phyloP scores from a whole-genome alignment of 2,329 filamentous ascomycete genomes.

The Aspergillus neoniger region DNA sequence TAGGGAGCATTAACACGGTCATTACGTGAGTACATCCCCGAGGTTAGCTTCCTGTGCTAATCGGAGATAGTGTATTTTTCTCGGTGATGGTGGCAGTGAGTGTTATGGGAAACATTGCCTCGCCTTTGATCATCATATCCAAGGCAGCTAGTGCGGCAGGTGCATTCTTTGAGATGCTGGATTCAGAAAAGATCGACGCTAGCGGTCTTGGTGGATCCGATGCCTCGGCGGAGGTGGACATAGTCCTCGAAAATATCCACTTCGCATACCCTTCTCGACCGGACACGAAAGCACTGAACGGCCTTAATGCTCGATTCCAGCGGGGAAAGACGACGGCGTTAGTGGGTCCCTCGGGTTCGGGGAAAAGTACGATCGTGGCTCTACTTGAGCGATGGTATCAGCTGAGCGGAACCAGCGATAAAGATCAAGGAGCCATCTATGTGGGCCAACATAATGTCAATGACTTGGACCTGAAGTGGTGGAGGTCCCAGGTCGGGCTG shows the following conservation, averaged over 20 bases:
- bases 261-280: constrained; percentile 67
- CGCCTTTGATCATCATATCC: constrained; percentile 38
- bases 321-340: constrained; percentile 45
- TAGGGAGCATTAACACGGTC: constrained; percentile 38
- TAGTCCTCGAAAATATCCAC: constrained; percentile 64
- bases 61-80: constrained; percentile 35
- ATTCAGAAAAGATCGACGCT: constrained; percentile 25
- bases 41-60: not conserved
- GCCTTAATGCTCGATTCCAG: constrained; percentile 36
- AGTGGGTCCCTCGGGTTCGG: constrained; percentile 50
- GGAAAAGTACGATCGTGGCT: constrained; percentile 50
- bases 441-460: constrained; percentile 57
- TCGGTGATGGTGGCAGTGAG: constrained; percentile 34
- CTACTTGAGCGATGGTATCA: constrained; percentile 49
- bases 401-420: constrained; percentile 14
- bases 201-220: constrained; percentile 52
- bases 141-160: constrained; percentile 37
- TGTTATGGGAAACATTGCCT: constrained; percentile 30
- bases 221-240: constrained; percentile 55
- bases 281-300: constrained; percentile 37
- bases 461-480: constrained; percentile 64
- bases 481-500: constrained; percentile 60
- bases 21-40: constrained; percentile 32
- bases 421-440: constrained; percentile 50
- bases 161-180: constrained; percentile 38